These are phyloP conservation scores for Aspergillus thermomutatus DNA, from an alignment of 2,329 filamentous ascomycete genomes.

Conservation along the genomic window DNA sequence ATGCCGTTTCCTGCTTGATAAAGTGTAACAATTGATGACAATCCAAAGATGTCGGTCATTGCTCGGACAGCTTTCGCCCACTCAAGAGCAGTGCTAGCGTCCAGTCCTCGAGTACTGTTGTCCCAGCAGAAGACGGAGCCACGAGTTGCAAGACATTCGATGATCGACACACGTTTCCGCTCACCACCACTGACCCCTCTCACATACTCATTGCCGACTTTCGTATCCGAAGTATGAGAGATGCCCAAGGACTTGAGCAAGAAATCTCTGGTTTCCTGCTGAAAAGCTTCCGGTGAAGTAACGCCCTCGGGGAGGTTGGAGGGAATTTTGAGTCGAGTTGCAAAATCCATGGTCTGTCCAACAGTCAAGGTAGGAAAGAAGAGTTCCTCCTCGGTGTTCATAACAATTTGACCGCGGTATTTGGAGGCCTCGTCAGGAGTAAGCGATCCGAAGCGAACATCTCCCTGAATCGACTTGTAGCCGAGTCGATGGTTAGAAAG, in stretches of 20 bases:
- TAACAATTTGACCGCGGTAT: conserved; percentile 57
- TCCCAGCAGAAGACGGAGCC: conserved; percentile 64
- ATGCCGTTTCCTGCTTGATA: conserved; percentile 71
- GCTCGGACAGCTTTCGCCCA: conserved; percentile 60
- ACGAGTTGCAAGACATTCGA: conserved; percentile 59
- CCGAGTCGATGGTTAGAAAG: conserved; percentile 62
- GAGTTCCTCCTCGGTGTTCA: conserved; percentile 53
- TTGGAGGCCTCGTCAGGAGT: conserved; percentile 39
- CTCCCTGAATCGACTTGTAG: conserved; percentile 56
- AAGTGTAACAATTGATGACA: conserved; percentile 61
- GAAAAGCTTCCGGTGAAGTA: conserved; percentile 45
- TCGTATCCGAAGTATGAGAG: conserved; percentile 60
- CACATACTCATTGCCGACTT: conserved; percentile 64
- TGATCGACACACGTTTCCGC: conserved; percentile 66
- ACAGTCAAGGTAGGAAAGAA: conserved; percentile 53
- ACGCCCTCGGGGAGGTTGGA: conserved; percentile 46
- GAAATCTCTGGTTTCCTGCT: conserved; percentile 50
- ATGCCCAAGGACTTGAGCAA: conserved; percentile 58
- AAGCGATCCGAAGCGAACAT: conserved; percentile 55
- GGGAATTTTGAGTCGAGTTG: conserved; percentile 57
- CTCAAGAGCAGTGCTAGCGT: conserved; percentile 62
- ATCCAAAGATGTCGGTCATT: conserved; percentile 60
- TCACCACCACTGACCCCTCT: conserved; percentile 67
- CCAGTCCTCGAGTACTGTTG: conserved; percentile 63
- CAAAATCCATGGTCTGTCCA: conserved; percentile 53